Evolutionary conservation across 495 filamentous ascomycete species (phyloP), one percentile per base, ranked within the genome.

Genomic region (Aspergillus nidulans): DNA sequence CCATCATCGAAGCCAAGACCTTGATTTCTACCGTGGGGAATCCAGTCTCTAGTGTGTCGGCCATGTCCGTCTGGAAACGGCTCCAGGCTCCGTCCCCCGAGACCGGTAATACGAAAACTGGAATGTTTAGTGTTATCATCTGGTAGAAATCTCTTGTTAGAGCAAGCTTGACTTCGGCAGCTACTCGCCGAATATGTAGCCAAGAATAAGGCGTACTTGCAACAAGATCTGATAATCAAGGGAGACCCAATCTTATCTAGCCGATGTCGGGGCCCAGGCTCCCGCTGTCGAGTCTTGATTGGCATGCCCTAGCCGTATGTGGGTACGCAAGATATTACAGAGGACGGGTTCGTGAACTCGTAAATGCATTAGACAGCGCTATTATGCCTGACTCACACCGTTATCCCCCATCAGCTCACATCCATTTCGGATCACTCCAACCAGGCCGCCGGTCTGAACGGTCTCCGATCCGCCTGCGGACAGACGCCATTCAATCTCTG

Each of bases 361-460:
- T 44, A 9, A 24, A 9, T 45, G 9, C 3, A 25, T 15, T 10
- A 28, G 19, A 18, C 25, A 19, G 24, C 44, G 19, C 8, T 26
- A 28, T 20, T 32, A 32, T 32, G 44, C 34, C 36, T 39, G 3
- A 8, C 6, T 41, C 16, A 30, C 38, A 20, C 45, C 45, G 38
- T 41, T 56, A 6, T 26, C 38, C 6, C 51, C 69, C 77, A 88
- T 81, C 53, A 96, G 69, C 69, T 95, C 92, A 32, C 86, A 89
- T 0, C 95, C 94, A 59, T 84, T 86, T 60, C 94, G 84, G 32
- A 98, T 80, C 6, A 95, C 90, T 0, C 95, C 94, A 2, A 97
- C 89, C 46, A 97, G 70, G 0, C 90, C 94, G 5, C 94, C 92
- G 1, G 92, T 97, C 77, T 98, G 94, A 48, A 97, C 81, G 10